Percentiles rank a stretch among this genome's conserved stretches.
Conservation (phyloP, 352 stramenopile genomes). For the Pythium phragmiticola region DNA sequence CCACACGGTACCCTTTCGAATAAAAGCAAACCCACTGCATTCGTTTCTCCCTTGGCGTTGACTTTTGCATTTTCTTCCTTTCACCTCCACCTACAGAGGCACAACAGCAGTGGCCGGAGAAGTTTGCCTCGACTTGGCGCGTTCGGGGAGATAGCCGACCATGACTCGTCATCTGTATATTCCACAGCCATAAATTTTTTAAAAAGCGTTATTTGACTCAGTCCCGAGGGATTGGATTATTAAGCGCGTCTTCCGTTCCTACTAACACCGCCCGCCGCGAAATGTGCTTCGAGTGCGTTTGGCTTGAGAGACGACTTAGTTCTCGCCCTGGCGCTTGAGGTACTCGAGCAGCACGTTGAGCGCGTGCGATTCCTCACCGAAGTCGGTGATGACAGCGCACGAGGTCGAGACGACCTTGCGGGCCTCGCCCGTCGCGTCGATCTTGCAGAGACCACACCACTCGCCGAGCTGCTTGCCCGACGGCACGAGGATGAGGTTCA, state of each 20-base stretch:
- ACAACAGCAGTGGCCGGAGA: no score
- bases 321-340: slow-evolving; percentile 95
- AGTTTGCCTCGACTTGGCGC: no score
- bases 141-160: no score
- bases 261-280: neutral
- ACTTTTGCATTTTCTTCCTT: no score
- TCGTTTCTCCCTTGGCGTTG: no score
- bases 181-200: no score
- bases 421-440: slow-evolving; percentile 96
- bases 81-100: no score
- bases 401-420: slow-evolving; percentile 99
- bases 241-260: slow-evolving; percentile 6
- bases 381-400: slow-evolving; percentile 99
- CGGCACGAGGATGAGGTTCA: slow-evolving; percentile 93
- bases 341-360: slow-evolving; percentile 98
- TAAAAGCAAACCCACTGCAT: no score
- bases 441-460: slow-evolving; percentile 99
- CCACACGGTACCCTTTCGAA: no score
- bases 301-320: slow-evolving; percentile 45
- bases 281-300: neutral
- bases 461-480: slow-evolving; percentile 98
- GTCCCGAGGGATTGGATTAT: slow-evolving; percentile 9
- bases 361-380: slow-evolving; percentile 98
- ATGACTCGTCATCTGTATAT: no score
- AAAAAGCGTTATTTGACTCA: neutral